Percentiles rank a stretch among this genome's conserved stretches.
These are phyloP conservation scores for Fusarium cyanostomum DNA, from an alignment of 2,329 filamentous ascomycete genomes.

Conservation along the genomic window DNA sequence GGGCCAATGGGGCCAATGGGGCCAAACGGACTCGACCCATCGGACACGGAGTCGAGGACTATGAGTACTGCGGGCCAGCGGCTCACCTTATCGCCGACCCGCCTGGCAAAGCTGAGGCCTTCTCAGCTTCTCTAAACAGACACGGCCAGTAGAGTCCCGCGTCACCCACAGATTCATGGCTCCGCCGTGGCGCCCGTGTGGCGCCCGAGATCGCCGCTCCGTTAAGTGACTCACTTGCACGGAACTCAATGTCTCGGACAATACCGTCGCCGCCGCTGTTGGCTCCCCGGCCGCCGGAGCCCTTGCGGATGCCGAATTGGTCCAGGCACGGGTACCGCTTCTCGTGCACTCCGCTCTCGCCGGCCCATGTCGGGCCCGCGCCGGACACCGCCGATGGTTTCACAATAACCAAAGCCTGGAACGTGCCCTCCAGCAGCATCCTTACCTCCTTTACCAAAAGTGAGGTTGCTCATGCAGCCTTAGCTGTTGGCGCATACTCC, in stretches of 20 bases:
- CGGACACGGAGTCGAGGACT: too few relatives aligned
- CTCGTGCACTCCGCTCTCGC: constrained; percentile 82
- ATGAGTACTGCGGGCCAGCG: too few relatives aligned
- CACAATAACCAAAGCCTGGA: constrained; percentile 83
- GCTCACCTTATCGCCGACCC: too few relatives aligned
- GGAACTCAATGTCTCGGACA: constrained; percentile 78
- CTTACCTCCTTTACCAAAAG: constrained; percentile 83
- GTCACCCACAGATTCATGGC: too few relatives aligned
- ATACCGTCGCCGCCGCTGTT: constrained; percentile 78
- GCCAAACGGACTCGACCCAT: too few relatives aligned
- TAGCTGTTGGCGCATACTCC: constrained; percentile 79
- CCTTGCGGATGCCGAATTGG: constrained; percentile 71
- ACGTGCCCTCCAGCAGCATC: constrained; percentile 59
- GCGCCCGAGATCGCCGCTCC: constrained; percentile 53
- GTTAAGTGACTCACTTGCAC: constrained; percentile 14
- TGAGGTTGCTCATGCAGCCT: constrained; percentile 84
- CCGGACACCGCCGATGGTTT: constrained; percentile 84
- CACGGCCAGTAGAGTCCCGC: too few relatives aligned
- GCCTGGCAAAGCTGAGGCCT: too few relatives aligned
- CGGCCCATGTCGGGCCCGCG: constrained; percentile 77
- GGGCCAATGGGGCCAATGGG: too few relatives aligned
- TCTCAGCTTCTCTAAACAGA: too few relatives aligned
- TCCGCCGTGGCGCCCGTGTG: constrained; percentile 77
- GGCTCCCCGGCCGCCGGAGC: constrained; percentile 70
- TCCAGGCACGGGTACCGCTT: constrained; percentile 77